A percentile compares a stretch with the other conserved stretches of the same genome.
Conservation (phyloP, 1,284 basidiomycete species). For the Pseudozyma hubeiensis region DNA sequence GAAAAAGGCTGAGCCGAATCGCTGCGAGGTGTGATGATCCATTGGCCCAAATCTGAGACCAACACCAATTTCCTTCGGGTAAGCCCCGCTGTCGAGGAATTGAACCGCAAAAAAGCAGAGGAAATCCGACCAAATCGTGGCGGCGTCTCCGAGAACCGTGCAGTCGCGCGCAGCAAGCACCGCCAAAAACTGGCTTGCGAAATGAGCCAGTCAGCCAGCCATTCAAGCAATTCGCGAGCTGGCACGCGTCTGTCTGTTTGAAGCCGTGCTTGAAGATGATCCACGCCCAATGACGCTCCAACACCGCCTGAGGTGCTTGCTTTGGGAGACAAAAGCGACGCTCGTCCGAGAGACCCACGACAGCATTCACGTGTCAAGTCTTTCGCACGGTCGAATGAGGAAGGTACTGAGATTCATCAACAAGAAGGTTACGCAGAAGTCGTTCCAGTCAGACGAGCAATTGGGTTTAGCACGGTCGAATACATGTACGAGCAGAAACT, state of each 20-base stretch:
- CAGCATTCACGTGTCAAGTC: too few species aligned
- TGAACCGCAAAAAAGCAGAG: conserved; percentile 5
- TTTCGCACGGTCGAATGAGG: too few species aligned
- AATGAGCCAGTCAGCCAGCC: neutral
- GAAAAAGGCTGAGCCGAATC: too few species aligned
- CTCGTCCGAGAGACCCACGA: too few species aligned
- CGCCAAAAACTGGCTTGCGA: neutral
- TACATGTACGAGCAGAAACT: too few species aligned
- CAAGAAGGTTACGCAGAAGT: too few species aligned
- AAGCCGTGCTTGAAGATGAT: neutral
- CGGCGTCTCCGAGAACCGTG: conserved; percentile 31
- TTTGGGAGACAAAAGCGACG: too few species aligned
- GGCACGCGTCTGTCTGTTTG: conserved; percentile 6
- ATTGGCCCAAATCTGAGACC: conserved; percentile 1
- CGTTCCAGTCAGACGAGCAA: too few species aligned
- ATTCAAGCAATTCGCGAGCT: neutral
- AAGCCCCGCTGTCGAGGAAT: neutral
- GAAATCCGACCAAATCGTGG: neutral
- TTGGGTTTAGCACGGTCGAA: too few species aligned
- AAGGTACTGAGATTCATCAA: too few species aligned
- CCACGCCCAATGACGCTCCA: too few species aligned
- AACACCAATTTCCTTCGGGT: neutral
- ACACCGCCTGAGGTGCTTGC: too few species aligned
- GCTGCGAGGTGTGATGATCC: neutral
- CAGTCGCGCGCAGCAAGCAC: conserved; percentile 32